Base-by-base conservation (phyloP, 306 rosid genomes). In the Medicago arabica region DNA sequence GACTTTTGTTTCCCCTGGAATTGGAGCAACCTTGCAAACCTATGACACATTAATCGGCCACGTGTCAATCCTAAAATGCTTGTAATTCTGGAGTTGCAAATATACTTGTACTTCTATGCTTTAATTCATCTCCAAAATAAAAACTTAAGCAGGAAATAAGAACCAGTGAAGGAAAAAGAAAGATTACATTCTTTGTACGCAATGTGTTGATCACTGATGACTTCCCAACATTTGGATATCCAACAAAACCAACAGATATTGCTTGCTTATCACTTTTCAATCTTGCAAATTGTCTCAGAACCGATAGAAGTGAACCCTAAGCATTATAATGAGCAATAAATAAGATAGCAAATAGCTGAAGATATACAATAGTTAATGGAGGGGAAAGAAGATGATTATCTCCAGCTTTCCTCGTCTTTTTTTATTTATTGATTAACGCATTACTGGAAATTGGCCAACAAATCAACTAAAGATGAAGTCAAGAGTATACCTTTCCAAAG, bases 1-100 rank as follows among this genome's bases (percentile, higher is more conserved):
- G 68, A 92, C 97, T 87, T 92, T 95, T 7, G 97, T 95, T 77
- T 95, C 97, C 84, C 99, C 97, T 7, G 97, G 97, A 75, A 95
- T 95, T 76, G 97, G 97, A 76, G 99, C 99, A 78, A 90, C 97
- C 89, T 92, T 95, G 89, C 99, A 95, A 41, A 95, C 97, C 99
- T 95, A 54, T 60, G 40, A 61, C 67, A 79, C 43, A 75, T 25
- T 13, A 75, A 77, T 68, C 3, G 66, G 60, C 53, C 38, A 68
- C 0, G 47, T 4, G 57, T 83, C 75, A 84, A 58, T 67, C 15
- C 9, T 59, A 70, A 61, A 83, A 54, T 78, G 55, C 69, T 36
- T 43, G 47, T 47, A 7, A 28, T 63, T 8, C 13, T 1, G 39
- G 36, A 50, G 40, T 21, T 59, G 70, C 44, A 13, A 46, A 75